Evolutionary conservation across 116 monocot species (phyloP).

Genomic region (Dioscorea cayenensis): DNA sequence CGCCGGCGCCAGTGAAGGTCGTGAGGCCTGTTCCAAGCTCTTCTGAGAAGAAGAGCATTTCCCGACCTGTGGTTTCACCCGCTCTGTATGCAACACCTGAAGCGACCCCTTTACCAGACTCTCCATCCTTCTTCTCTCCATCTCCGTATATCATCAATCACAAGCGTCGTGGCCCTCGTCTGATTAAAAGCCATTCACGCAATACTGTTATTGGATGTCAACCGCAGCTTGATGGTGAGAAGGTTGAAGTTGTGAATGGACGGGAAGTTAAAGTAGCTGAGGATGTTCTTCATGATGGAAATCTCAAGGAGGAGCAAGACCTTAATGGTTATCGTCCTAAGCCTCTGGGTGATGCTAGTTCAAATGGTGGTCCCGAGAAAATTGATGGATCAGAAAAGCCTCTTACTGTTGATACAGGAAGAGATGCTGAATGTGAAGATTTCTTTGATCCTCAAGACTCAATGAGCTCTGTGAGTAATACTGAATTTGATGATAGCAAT

Average conservation of each 20-base stretch:
- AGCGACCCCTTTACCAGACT: constrained; percentile 52
- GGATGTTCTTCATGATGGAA: neutral
- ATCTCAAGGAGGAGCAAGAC: neutral
- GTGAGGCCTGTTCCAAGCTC: neutral
- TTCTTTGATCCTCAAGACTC: constrained; percentile 56
- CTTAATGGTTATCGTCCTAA: neutral
- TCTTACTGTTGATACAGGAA: constrained; percentile 15
- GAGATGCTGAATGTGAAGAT: constrained; percentile 31
- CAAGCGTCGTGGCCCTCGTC: constrained; percentile 52
- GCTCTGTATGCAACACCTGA: constrained; percentile 60
- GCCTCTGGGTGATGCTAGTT: neutral
- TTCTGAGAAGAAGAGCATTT: constrained; percentile 16
- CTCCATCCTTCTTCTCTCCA: constrained; percentile 40
- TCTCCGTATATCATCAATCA: constrained; percentile 71
- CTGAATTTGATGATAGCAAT: constrained; percentile 30
- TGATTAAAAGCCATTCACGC: constrained; percentile 9
- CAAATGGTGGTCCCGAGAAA: constrained; percentile 8
- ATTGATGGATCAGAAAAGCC: constrained; percentile 7
- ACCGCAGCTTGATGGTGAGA: constrained; percentile 2
- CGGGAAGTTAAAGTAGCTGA: neutral
- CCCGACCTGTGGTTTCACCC: constrained; percentile 27
- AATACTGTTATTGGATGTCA: constrained; percentile 6
- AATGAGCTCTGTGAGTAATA: constrained; percentile 29
- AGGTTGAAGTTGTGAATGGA: neutral
- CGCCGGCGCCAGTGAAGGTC: constrained; percentile 15